phyloP scores from a whole-genome alignment of 2,329 filamentous ascomycete genomes.

The Hypomyces rosellus region DNA sequence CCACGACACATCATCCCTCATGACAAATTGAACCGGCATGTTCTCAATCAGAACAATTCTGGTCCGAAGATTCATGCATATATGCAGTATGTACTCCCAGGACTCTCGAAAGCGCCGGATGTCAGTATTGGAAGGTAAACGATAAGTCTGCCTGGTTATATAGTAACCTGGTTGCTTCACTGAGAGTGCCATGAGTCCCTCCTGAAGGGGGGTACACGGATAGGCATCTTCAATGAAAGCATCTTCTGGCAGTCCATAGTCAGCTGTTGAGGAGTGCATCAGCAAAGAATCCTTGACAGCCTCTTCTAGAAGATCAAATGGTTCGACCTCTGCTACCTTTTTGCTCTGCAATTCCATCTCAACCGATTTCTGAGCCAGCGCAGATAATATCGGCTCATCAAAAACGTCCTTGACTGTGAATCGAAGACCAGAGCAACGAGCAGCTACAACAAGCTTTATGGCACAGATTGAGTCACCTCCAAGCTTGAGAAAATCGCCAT shows the following conservation, averaged over 20 bases:
- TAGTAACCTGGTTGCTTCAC: slow-evolving; percentile 7
- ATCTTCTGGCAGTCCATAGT: no score
- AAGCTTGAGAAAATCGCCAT: no score
- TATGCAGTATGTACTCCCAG: slow-evolving; percentile 15
- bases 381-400: no score
- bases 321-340: background rate
- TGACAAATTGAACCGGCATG: background rate
- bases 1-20: slow-evolving; percentile 1
- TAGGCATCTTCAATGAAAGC: background rate
- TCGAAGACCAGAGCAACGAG: no score
- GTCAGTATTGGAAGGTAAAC: background rate
- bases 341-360: background rate
- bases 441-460: no score
- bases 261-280: background rate
- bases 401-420: no score
- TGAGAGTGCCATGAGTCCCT: slow-evolving; percentile 3
- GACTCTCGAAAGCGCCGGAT: slow-evolving; percentile 9
- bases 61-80: slow-evolving; percentile 5
- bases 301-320: no score
- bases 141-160: slow-evolving; percentile 1
- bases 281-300: no score
- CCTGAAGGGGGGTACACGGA: slow-evolving; percentile 2
- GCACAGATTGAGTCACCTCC: no score
- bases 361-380: no score
- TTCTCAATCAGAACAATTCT: slow-evolving; percentile 3